phyloP scores from a whole-genome alignment of 495 filamentous ascomycete genomes.

The Bombardia bombarda region DNA sequence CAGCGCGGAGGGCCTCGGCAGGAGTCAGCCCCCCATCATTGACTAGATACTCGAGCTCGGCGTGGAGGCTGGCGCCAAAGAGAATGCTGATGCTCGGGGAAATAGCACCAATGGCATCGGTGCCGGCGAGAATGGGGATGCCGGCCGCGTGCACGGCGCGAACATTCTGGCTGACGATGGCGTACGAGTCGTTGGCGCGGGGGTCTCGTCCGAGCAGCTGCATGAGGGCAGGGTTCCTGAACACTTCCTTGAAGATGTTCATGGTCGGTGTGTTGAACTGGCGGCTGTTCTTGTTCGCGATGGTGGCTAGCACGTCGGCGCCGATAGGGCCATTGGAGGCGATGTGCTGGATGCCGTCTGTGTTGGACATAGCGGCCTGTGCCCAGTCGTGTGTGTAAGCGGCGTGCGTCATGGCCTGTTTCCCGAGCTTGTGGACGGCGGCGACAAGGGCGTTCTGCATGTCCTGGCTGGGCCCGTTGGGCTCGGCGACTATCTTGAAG shows the following conservation, averaged over 20 bases:
- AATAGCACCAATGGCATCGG: constrained; percentile 21
- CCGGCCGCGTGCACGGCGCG: constrained; percentile 18
- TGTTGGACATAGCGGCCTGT: constrained; percentile 18
- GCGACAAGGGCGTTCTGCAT: constrained; percentile 20
- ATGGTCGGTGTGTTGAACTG: constrained; percentile 3
- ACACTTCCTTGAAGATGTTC: not conserved
- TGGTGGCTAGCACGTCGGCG: constrained; percentile 12
- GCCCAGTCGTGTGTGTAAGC: constrained; percentile 8
- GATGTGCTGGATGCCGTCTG: constrained; percentile 28
- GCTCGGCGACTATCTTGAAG: constrained; percentile 32
- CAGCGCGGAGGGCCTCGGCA: constrained; percentile 16
- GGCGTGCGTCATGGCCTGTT: constrained; percentile 24
- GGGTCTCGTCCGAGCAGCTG: not conserved
- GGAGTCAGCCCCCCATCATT: constrained; percentile 15
- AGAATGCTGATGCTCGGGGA: constrained; percentile 42
- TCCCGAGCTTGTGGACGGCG: constrained; percentile 13
- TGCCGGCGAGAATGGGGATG: constrained; percentile 27
- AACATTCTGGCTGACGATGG: constrained; percentile 16
- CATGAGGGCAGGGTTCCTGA: not conserved
- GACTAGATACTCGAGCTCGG: constrained; percentile 19
- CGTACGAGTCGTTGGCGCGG: constrained; percentile 1
- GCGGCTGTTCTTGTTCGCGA: constrained; percentile 1
- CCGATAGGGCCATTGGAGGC: constrained; percentile 18
- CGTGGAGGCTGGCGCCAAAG: constrained; percentile 18
- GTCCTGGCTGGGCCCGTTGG: constrained; percentile 20